Base-by-base conservation (phyloP, 176 grass and related monocot genomes). In the Lolium rigidum region DNA sequence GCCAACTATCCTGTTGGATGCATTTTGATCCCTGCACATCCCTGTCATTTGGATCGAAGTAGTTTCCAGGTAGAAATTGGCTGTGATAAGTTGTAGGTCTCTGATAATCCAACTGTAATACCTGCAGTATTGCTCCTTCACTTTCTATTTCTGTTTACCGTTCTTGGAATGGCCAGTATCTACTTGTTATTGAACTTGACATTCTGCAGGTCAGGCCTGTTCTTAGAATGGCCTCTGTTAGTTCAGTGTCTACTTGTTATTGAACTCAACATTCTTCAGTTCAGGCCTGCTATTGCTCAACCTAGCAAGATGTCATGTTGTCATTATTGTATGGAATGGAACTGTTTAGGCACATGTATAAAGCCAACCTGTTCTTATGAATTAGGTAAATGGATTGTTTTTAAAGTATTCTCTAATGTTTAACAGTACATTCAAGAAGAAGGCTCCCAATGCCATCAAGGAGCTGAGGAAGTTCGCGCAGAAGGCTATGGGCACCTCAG, bases 361-460 rank as follows among this genome's bases (percentile, higher is more conserved):
- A n/a, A 43, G 37, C 18, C 10, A 10, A 63, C 10, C 57, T 25
- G 18, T 54, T 64, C 10, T 2, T 25, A 39, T 24, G 17, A 10
- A 25, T 66, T 35, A 37, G 41, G 41, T 43, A 5, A 43, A 43
- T 43, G 41, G 2, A 43, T 43, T 43, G 41, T 68, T 16, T n/a
- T 25, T 60, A 76, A 44, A 69, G 62, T 78, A 55, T 82, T 89
- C 44, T 74, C 26, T 26, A 14, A 85, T 90, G 38, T 76, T 78
- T 80, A 31, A 55, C 92, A 94, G 94, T 82, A 97, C 94, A 22
- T 97, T 97, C 94, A 97, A 97, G 90, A 97, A 97, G 92, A 97
- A 92, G 90, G 94, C 94, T 0, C 92, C 94, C 13, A 97, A 97
- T 39, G 94, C 94, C 31, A 87, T 97, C 57, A 97, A 97, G 44